Evolutionary conservation across 148 eudicot genomes (phyloP).

Genomic region (Rhododendron mucronatum): DNA sequence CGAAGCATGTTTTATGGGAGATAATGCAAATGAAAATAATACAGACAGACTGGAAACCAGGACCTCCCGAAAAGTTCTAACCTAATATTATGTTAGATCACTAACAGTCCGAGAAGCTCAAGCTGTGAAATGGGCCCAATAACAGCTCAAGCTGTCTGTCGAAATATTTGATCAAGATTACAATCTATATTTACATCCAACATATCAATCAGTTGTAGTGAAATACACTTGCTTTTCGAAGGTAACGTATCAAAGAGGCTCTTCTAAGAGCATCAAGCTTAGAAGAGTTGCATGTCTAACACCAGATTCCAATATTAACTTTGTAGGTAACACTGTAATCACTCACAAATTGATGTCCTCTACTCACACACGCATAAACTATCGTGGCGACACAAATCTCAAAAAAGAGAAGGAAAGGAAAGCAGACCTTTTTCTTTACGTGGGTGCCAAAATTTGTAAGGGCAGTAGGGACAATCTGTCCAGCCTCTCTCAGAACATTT

Average conservation of each 20-base stretch:
- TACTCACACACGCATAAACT: background rate
- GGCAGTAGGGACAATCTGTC: slow-evolving; percentile 69
- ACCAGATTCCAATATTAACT: background rate
- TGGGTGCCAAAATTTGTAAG: slow-evolving; percentile 94
- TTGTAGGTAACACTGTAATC: background rate
- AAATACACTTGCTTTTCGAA: background rate
- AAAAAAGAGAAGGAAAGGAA: background rate
- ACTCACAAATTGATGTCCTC: background rate
- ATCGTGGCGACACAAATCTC: background rate
- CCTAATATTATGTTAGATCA: background rate
- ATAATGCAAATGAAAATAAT: background rate
- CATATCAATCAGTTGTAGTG: background rate
- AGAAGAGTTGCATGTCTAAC: background rate
- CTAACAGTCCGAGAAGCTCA: background rate
- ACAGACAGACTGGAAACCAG: background rate
- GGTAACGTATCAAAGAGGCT: background rate
- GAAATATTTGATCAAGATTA: too few relatives aligned
- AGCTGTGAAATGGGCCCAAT: background rate
- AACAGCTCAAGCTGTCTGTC: background rate
- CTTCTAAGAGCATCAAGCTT: background rate
- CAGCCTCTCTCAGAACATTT: slow-evolving; percentile 96
- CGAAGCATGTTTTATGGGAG: background rate
- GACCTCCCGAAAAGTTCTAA: background rate
- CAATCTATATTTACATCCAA: background rate
- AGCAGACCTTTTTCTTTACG: slow-evolving; percentile 89